Conservation (phyloP, 2,329 filamentous ascomycete genomes). For the Colletotrichum theobromicola region DNA sequence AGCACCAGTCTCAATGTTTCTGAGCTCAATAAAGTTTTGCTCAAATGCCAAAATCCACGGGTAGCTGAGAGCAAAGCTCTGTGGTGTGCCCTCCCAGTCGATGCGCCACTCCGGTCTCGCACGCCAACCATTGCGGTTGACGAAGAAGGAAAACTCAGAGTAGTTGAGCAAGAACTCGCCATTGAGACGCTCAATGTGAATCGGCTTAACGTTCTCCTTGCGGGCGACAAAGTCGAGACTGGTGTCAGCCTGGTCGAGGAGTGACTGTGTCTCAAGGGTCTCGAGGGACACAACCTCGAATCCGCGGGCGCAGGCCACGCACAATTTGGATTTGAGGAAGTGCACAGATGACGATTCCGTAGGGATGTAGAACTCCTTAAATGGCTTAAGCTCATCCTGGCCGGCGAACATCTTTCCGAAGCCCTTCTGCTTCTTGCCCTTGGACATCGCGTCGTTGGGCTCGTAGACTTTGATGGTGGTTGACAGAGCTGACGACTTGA, state of each 20-base stretch:
- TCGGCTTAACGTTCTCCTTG: slow-evolving; percentile 91
- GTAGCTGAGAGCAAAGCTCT: slow-evolving; percentile 91
- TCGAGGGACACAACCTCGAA: slow-evolving; percentile 98
- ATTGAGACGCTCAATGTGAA: slow-evolving; percentile 96
- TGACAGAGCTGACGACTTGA: slow-evolving; percentile 91
- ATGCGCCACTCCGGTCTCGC: slow-evolving; percentile 96
- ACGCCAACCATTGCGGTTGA: slow-evolving; percentile 97
- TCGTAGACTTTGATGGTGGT: slow-evolving; percentile 99
- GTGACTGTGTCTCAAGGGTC: slow-evolving; percentile 95
- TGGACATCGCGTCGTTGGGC: slow-evolving; percentile 91
- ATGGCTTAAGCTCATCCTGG: slow-evolving; percentile 93
- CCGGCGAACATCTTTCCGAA: slow-evolving; percentile 96
- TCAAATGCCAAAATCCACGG: slow-evolving; percentile 98
- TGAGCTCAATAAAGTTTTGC: slow-evolving; percentile 94
- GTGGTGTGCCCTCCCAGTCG: slow-evolving; percentile 93
- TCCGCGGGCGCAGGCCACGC: slow-evolving; percentile 91
- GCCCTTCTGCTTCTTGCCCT: slow-evolving; percentile 94
- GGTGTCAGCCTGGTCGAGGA: slow-evolving; percentile 96
- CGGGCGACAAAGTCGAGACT: slow-evolving; percentile 96
- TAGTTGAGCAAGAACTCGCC: slow-evolving; percentile 98
- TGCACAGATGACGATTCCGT: slow-evolving; percentile 98
- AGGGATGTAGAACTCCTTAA: slow-evolving; percentile 99
- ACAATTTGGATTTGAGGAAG: slow-evolving; percentile 95
- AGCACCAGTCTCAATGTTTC: slow-evolving; percentile 91
- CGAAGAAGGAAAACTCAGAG: slow-evolving; percentile 98